Evolutionary conservation across 495 filamentous ascomycete species (phyloP).

Genomic region (Talaromyces stipitatus): DNA sequence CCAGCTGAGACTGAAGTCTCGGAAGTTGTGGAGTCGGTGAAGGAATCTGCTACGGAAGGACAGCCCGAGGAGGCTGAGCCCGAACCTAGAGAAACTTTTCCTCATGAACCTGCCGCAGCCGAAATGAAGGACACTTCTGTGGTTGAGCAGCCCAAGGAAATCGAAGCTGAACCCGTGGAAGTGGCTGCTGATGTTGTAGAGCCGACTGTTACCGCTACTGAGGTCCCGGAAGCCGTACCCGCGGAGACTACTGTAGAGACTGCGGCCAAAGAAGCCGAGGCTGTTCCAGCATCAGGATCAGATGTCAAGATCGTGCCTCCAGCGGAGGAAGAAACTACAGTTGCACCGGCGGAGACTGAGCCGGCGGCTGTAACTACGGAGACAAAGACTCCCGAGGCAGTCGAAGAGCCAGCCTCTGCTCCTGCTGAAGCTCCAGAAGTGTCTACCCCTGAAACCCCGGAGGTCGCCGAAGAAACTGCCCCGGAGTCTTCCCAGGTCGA

Average conservation of each 20-base stretch:
- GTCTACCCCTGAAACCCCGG: slow-evolving; percentile 11
- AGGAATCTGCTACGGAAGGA: not conserved
- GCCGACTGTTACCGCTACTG: not conserved
- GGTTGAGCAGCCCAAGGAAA: not conserved
- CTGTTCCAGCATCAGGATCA: not conserved
- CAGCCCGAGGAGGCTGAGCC: not conserved
- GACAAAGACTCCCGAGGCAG: not conserved
- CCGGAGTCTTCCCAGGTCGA: slow-evolving; percentile 16
- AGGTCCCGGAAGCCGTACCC: not conserved
- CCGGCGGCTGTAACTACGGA: not conserved
- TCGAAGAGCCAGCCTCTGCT: not conserved
- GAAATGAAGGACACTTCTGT: not conserved
- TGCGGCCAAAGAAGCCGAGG: not conserved
- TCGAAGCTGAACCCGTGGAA: not conserved
- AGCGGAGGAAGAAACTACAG: not conserved
- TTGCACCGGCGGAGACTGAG: not conserved
- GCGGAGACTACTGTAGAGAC: not conserved
- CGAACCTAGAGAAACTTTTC: not conserved
- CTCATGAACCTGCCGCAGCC: not conserved
- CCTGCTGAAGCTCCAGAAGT: slow-evolving; percentile 2
- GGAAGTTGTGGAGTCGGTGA: not conserved
- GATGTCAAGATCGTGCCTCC: not conserved
- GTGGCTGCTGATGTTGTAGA: too few species aligned
- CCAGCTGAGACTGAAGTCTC: not conserved
- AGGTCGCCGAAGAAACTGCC: not conserved